Conservation (phyloP, 2,329 filamentous ascomycete genomes). For the Alternaria consortialis region DNA sequence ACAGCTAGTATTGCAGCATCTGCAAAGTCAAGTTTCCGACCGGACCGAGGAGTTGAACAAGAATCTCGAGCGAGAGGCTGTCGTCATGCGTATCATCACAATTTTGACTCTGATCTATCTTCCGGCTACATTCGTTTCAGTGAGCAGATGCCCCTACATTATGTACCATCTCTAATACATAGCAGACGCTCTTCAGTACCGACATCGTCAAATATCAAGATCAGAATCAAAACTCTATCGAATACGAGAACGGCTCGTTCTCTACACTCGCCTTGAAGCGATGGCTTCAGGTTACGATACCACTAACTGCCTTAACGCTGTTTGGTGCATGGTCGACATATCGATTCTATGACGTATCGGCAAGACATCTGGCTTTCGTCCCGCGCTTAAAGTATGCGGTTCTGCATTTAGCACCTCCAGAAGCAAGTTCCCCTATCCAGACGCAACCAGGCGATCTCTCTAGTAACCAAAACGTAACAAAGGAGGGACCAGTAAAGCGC, state of each 20-base stretch:
- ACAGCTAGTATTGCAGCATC: constrained; percentile 35
- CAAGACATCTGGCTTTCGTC: not conserved
- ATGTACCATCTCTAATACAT: not conserved
- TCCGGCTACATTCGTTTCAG: constrained; percentile 41
- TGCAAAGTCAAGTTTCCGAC: constrained; percentile 35
- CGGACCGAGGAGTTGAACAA: constrained; percentile 31
- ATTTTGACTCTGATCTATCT: constrained; percentile 37
- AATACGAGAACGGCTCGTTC: constrained; percentile 31
- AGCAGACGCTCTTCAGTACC: constrained; percentile 53
- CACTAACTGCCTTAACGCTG: constrained; percentile 47
- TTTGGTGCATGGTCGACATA: constrained; percentile 28
- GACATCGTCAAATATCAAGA: constrained; percentile 52
- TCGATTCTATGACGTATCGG: constrained; percentile 16
- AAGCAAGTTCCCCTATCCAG: not conserved
- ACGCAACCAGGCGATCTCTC: not conserved
- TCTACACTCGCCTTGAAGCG: constrained; percentile 42
- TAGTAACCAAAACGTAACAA: too few relatives aligned
- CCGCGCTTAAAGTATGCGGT: constrained; percentile 5
- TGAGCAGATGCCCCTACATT: constrained; percentile 11
- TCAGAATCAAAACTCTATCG: constrained; percentile 7
- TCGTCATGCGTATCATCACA: constrained; percentile 41
- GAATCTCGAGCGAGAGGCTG: constrained; percentile 35
- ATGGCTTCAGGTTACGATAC: constrained; percentile 53
- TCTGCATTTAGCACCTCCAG: not conserved
- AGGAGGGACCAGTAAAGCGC: not conserved